Conservation (phyloP, 2,329 filamentous ascomycete genomes). For the Colletotrichum lentis region DNA sequence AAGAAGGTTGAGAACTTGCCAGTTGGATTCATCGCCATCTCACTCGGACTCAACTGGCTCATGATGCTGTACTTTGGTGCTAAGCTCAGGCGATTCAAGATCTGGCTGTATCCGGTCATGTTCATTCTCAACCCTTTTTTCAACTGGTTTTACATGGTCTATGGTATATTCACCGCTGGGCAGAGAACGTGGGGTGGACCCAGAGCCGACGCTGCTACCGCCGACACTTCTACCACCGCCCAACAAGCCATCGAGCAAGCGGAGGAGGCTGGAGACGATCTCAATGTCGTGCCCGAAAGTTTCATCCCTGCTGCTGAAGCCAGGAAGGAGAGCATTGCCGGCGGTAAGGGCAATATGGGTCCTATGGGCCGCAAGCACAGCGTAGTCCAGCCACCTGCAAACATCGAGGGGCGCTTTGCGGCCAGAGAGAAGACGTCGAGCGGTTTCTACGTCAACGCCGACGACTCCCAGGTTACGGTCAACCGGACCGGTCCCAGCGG, state of each 20-base stretch:
- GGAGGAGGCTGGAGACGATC: slow-evolving; percentile 80
- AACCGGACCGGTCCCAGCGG: slow-evolving; percentile 29
- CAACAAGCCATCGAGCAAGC: slow-evolving; percentile 86
- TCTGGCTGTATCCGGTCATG: slow-evolving; percentile 95
- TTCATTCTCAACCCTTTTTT: slow-evolving; percentile 95
- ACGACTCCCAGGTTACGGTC: slow-evolving; percentile 58
- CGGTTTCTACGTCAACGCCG: slow-evolving; percentile 74
- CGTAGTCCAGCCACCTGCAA: slow-evolving; percentile 75
- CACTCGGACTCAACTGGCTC: slow-evolving; percentile 89
- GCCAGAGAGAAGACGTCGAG: slow-evolving; percentile 72
- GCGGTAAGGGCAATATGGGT: slow-evolving; percentile 43
- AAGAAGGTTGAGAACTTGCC: slow-evolving; percentile 81
- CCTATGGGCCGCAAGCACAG: slow-evolving; percentile 59
- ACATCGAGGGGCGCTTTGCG: slow-evolving; percentile 81
- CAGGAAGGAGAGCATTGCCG: slow-evolving; percentile 48
- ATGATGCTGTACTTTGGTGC: slow-evolving; percentile 96
- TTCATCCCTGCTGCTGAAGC: slow-evolving; percentile 72
- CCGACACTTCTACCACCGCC: slow-evolving; percentile 77
- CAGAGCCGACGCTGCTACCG: slow-evolving; percentile 84
- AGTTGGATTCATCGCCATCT: slow-evolving; percentile 92
- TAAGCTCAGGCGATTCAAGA: slow-evolving; percentile 87
- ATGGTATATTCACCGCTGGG: slow-evolving; percentile 93
- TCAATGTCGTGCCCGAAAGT: slow-evolving; percentile 88
- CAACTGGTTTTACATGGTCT: slow-evolving; percentile 99
- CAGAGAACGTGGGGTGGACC: slow-evolving; percentile 96